These are phyloP conservation scores for Cardiospermum halicacabum DNA, from an alignment of 345 rosid genomes.

Conservation along the genomic window DNA sequence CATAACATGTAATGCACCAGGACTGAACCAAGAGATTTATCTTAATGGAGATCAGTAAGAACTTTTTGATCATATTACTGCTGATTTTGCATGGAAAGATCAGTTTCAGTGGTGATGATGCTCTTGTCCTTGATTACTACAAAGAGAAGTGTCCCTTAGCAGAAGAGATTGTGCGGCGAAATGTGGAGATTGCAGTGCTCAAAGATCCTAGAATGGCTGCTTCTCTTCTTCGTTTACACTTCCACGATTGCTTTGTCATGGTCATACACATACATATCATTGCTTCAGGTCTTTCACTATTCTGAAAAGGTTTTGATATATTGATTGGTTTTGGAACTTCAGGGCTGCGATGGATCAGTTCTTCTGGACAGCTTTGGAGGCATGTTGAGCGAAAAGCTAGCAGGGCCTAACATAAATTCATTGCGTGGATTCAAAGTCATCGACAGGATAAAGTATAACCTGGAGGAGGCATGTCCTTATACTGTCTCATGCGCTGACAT, in stretches of 20 bases:
- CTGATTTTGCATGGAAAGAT: constrained; percentile 20
- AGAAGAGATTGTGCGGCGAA: constrained; percentile 55
- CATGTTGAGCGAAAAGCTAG: constrained; percentile 70
- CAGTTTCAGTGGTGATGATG: constrained; percentile 19
- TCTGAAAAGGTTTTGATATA: background rate
- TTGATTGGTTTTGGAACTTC: background rate
- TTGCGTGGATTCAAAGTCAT: constrained; percentile 67
- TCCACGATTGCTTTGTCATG: constrained; percentile 84
- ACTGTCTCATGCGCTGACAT: constrained; percentile 81
- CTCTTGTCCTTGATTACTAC: constrained; percentile 51
- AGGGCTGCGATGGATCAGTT: constrained; percentile 81
- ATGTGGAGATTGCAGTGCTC: constrained; percentile 50
- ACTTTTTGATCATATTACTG: constrained; percentile 16
- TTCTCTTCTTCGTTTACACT: constrained; percentile 75
- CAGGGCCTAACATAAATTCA: constrained; percentile 59
- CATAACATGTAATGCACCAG: background rate
- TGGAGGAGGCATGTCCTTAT: constrained; percentile 76
- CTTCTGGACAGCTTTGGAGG: constrained; percentile 56
- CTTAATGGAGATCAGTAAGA: constrained; percentile 24
- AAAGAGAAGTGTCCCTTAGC: constrained; percentile 69
- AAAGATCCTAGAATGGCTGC: constrained; percentile 81
- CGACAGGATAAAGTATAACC: constrained; percentile 54
- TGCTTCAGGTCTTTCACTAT: constrained; percentile 1
- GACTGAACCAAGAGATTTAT: background rate
- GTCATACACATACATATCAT: constrained; percentile 22